Evolutionary conservation across 2,329 filamentous ascomycete genomes (phyloP).

Genomic region (Pezicula carpinea): DNA sequence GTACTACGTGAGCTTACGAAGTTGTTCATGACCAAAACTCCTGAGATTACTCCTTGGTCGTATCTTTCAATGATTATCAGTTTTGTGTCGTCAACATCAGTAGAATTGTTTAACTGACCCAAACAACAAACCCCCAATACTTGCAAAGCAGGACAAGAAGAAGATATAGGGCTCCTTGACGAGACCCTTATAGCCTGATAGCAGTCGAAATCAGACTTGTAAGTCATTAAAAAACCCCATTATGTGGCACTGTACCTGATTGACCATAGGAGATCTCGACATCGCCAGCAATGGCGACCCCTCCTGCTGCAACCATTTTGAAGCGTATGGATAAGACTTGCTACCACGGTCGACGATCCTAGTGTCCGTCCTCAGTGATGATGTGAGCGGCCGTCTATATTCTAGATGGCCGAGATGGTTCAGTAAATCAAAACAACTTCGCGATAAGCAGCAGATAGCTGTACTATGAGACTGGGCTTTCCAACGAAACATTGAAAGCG

Average conservation of each 20-base stretch:
- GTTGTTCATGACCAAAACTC: constrained; percentile 52
- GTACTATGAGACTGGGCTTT: no score
- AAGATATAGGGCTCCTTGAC: constrained; percentile 33
- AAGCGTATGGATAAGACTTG: neutral
- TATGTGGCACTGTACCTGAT: constrained; percentile 5
- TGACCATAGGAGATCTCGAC: constrained; percentile 11
- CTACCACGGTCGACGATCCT: no score
- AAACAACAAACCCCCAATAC: constrained; percentile 51
- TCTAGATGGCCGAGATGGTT: no score
- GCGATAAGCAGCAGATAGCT: no score
- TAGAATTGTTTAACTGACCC: constrained; percentile 24
- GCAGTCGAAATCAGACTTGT: neutral
- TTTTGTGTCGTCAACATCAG: constrained; percentile 46
- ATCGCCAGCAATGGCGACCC: constrained; percentile 9
- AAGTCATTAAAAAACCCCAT: no score
- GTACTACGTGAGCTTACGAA: constrained; percentile 29
- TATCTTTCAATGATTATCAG: constrained; percentile 43
- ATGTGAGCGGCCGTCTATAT: no score
- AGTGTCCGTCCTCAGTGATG: no score
- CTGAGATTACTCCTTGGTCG: constrained; percentile 70
- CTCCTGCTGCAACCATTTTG: constrained; percentile 4
- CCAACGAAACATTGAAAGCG: no score
- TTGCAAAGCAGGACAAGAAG: constrained; percentile 52
- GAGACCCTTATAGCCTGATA: constrained; percentile 13
- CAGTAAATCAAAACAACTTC: no score